Evolutionary conservation across 225 moss, liverwort and hornwort species (phyloP), one percentile per base, ranked within the genome.

Genomic region (Pseudoscleropodium purum): DNA sequence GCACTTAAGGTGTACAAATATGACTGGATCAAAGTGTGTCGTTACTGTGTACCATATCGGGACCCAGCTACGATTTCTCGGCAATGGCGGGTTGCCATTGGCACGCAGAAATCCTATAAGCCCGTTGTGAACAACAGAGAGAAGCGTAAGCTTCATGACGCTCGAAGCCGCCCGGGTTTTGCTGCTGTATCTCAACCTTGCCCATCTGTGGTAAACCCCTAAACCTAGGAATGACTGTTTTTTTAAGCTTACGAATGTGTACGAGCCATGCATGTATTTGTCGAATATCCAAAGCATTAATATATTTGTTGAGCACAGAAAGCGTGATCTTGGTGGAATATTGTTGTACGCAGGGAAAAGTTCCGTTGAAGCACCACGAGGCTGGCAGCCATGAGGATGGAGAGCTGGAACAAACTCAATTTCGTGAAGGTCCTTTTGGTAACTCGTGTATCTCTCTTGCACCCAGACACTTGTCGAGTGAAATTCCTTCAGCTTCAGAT

Each of bases 1-100:
- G 97, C 94, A 66, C 91, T 99, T 20, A 95, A 93, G 90, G 92
- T 94, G 54, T 96, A 94, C 90, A 97, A 97, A 69, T 95, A 96
- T 90, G 94, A 97, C 90, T 99, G 99, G 99, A 91, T 88, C 90
- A 96, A 95, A 93, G 97, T 99, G 66, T 97, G 97, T 92, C 91
- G 93, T 51, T 86, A 92, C 82, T 97, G 94, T 91, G 92, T 95
- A n/a, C 97, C 97, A 45, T 92, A 97, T 90, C 94, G 99, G 79
- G 97, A 99, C 84, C 99, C 97, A 79, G 90, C 94, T 63, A 86
- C 91, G 84, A 94, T 99, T 91, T 95, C 96, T 77, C 94, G 97
- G 61, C 96, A 96, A 92, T 99, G 95, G 95, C 95, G 97, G 76
- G 93, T 96, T 89, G 99, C 99, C 18, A 91, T 95, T 59, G 97